These are phyloP conservation scores for Apiospora koreana DNA, from an alignment of 2,329 filamentous ascomycete species.

Conservation along the genomic window DNA sequence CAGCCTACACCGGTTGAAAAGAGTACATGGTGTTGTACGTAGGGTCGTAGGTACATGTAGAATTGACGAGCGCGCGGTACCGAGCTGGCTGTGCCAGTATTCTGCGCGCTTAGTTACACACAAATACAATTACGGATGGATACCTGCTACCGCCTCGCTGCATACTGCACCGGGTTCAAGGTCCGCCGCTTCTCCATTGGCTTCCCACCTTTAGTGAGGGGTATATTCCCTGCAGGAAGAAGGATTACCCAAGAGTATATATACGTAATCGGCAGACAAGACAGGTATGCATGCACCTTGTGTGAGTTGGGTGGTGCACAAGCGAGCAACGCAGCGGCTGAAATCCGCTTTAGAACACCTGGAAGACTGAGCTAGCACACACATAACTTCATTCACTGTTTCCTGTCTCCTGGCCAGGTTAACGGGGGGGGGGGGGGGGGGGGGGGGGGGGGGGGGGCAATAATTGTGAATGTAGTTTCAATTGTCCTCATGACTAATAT, in stretches of 20 bases:
- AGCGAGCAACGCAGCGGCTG: neutral
- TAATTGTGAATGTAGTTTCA: neutral
- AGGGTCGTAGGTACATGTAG: neutral
- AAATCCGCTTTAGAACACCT: neutral
- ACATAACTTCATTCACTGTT: neutral
- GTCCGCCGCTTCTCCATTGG: neutral
- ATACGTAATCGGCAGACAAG: neutral
- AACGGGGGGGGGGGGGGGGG: too few species aligned
- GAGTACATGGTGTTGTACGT: too few species aligned
- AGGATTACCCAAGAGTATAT: neutral
- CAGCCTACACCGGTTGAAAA: slow-evolving; percentile 3
- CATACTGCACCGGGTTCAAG: neutral
- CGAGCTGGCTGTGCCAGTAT: neutral
- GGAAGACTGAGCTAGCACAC: neutral
- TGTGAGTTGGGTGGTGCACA: neutral
- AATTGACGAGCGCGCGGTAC: neutral
- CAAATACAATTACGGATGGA: neutral
- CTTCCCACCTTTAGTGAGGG: neutral
- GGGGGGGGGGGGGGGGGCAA: neutral
- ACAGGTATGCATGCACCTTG: neutral
- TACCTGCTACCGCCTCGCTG: neutral
- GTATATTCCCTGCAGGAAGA: neutral
- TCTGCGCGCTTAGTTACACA: slow-evolving; percentile 3
- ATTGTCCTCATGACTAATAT: neutral
- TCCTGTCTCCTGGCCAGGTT: neutral